Evolutionary conservation across 192 early-diverging fungal genomes (phyloP).

Genomic region (Podila clonocystis): DNA sequence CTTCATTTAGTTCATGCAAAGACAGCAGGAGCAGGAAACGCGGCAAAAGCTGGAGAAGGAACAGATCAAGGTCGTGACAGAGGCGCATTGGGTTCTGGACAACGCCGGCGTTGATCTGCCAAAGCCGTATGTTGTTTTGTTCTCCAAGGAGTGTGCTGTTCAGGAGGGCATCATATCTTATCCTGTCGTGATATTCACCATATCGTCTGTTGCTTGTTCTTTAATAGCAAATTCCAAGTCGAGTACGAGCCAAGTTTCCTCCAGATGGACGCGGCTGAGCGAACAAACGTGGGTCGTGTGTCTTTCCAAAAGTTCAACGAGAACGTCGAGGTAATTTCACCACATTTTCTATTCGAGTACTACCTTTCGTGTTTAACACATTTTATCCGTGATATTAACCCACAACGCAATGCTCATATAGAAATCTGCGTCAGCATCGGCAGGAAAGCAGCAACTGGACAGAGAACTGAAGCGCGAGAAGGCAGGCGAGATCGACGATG

Average conservation of each 20-base stretch:
- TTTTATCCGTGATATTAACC: no score
- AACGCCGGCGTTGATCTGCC: slow-evolving; percentile 29
- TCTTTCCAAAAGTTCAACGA: slow-evolving; percentile 48
- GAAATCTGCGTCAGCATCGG: slow-evolving; percentile 26
- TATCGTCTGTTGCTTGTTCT: background rate
- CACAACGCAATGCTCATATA: background rate
- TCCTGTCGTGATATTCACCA: background rate
- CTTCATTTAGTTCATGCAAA: slow-evolving; percentile 49
- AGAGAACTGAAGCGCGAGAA: slow-evolving; percentile 37
- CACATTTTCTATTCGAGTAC: background rate
- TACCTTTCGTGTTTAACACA: background rate
- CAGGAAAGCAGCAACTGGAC: slow-evolving; percentile 37
- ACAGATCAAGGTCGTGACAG: slow-evolving; percentile 26
- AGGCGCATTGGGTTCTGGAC: slow-evolving; percentile 48
- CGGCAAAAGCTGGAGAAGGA: slow-evolving; percentile 41
- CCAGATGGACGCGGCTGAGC: slow-evolving; percentile 29
- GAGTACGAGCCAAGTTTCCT: slow-evolving; percentile 52
- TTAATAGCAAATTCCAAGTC: slow-evolving; percentile 46
- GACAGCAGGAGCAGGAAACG: slow-evolving; percentile 43
- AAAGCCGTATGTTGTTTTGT: slow-evolving; percentile 38
- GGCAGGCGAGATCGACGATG: slow-evolving; percentile 28
- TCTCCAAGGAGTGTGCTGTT: background rate
- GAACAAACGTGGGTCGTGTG: slow-evolving; percentile 31
- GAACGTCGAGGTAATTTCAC: slow-evolving; percentile 20
- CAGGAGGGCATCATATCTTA: background rate